Percentiles rank a stretch among this genome's conserved stretches.
Evolutionary conservation across 1,284 basidiomycete species (phyloP).

Genomic region (Agaricales sp.): DNA sequence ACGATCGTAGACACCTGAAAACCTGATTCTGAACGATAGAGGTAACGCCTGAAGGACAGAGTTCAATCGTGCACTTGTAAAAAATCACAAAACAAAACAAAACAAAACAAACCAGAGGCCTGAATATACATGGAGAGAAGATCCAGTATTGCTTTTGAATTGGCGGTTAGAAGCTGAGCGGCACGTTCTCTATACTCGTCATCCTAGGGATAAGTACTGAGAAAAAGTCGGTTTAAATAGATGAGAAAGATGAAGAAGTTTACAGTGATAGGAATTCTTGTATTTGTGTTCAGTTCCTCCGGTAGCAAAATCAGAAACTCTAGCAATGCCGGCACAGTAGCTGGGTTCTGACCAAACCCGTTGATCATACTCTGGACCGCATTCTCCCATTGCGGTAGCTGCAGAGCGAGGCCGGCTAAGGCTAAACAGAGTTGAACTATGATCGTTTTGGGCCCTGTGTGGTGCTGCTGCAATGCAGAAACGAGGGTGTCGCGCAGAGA

Average conservation of each 20-base stretch:
- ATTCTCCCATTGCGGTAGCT: conserved; percentile 84
- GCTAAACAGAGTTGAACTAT: conserved; percentile 88
- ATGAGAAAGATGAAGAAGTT: conserved; percentile 20
- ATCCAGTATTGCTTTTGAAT: conserved; percentile 67
- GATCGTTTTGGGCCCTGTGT: conserved; percentile 78
- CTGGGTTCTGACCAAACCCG: conserved; percentile 76
- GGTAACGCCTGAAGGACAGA: conserved; percentile 65
- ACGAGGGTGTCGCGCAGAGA: conserved; percentile 84
- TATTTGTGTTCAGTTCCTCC: conserved; percentile 83
- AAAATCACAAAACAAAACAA: conserved; percentile 4
- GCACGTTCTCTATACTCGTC: conserved; percentile 72
- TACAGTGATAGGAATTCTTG: conserved; percentile 83
- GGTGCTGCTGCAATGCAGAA: conserved; percentile 57
- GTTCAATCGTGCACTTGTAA: too few species aligned
- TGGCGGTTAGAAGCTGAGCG: conserved; percentile 57
- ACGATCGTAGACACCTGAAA: conserved; percentile 82
- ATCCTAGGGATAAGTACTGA: conserved; percentile 34
- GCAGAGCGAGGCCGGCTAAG: conserved; percentile 84
- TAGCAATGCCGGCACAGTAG: conserved; percentile 75
- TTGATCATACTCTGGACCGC: conserved; percentile 80
- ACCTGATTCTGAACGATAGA: conserved; percentile 73
- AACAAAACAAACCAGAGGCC: conserved; percentile 59
- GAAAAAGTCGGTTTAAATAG: conserved; percentile 4
- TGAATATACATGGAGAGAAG: conserved; percentile 86
- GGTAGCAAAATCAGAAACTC: conserved; percentile 90